Percentiles rank a stretch among this genome's conserved stretches.
Evolutionary conservation across 2,329 filamentous ascomycete species (phyloP).

Genomic region (Berkeleyomyces rouxiae): DNA sequence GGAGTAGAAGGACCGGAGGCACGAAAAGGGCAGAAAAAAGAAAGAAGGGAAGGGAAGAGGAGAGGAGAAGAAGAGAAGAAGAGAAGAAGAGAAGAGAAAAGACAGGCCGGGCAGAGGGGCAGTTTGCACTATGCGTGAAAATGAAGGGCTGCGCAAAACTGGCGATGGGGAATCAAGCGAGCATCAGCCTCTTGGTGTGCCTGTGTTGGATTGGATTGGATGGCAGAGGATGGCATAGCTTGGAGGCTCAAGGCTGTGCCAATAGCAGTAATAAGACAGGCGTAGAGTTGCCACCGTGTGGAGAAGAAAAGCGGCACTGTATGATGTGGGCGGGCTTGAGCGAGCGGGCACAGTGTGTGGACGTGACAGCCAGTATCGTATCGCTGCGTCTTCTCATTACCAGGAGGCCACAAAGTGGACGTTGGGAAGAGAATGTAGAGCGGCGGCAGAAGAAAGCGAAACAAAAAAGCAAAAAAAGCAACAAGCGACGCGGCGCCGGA

Average conservation of each 20-base stretch:
- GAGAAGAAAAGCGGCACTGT: neutral
- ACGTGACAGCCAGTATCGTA: neutral
- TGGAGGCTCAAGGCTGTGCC: slow-evolving; percentile 1
- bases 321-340: neutral
- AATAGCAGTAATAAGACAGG: neutral
- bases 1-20: neutral
- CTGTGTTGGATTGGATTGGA: neutral
- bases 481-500: no score
- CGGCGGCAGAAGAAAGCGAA: no score
- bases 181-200: neutral
- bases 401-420: no score
- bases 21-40: neutral
- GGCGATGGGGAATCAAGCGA: neutral
- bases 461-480: no score
- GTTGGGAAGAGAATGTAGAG: no score
- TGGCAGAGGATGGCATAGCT: neutral
- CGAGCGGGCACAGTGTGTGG: neutral
- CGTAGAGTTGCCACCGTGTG: neutral
- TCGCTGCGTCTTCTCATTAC: no score
- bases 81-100: neutral
- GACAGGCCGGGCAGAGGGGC: neutral
- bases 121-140: neutral
- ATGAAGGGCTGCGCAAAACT: neutral
- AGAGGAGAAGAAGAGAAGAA: neutral
- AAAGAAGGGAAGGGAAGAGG: neutral